Base-by-base conservation (phyloP, 2,329 filamentous ascomycete genomes). In the Talaromyces sp. region DNA sequence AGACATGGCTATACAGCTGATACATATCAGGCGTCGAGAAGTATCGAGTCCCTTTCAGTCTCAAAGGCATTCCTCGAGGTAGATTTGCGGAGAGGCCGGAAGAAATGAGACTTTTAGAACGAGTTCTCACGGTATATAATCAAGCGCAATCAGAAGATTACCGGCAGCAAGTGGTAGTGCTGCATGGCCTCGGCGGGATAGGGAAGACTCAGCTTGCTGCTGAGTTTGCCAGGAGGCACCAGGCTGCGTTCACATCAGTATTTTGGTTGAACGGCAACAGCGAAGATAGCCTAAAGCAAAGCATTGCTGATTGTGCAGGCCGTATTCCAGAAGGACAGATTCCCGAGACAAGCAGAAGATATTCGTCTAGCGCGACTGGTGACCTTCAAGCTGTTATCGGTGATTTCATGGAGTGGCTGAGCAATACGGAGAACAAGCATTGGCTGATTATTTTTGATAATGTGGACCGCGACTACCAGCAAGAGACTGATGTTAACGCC, bases 141-240 rank as follows among this genome's bases (percentile, higher is more conserved):
- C 27, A 47, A 24, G 58, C 37, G 33, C 31, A 58, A 31, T 47
- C 13, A 50, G 31, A 63, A 63, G 27, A 39, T 13, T 58, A 41
- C 41, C 33, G 39, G 41, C 41, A 63, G 19, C 11, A 59, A 52
- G 52, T 62, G 2, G 45, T 62, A 24, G 70, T 78, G 33, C 67
- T 50, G 6, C 72, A 80, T 54, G 79, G 80, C 16, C 70, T 81
- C 3, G 79, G 80, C 16, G 80, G 80, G 3, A 81, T 82, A 35
- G 79, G 78, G 31, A 83, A 83, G 72, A 82, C 80, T n/a, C 76
- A 82, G 67, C 71, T 81, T 22, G 72, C 74, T 6, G 68, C 80
- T 7, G 71, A 73, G 50, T 82, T 78, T 69, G 68, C 74, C 1
- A 75, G 73, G 68, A 66, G 65, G 35, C 67, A 82, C 63, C 70